These are phyloP conservation scores for Delitschia confertaspora DNA, from an alignment of 495 filamentous ascomycete species.

Conservation along the genomic window DNA sequence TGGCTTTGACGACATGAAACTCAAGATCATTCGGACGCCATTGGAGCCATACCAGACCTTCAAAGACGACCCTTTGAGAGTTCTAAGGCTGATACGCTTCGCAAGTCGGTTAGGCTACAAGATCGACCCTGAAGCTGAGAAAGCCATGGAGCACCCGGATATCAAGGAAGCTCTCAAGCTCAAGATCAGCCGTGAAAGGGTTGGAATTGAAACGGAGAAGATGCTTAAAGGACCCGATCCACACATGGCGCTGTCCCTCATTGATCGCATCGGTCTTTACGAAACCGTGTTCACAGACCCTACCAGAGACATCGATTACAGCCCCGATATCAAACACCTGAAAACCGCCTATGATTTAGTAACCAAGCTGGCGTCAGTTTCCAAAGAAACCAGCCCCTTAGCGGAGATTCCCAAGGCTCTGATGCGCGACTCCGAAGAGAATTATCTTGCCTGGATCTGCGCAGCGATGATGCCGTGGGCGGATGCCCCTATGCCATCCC, in stretches of 20 bases:
- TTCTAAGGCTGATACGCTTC: constrained; percentile 85
- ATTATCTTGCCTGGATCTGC: constrained; percentile 66
- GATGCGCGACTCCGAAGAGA: constrained; percentile 49
- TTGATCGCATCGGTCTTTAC: constrained; percentile 68
- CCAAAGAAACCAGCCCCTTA: background rate
- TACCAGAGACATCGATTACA: constrained; percentile 25
- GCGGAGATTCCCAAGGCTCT: constrained; percentile 40
- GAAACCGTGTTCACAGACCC: constrained; percentile 71
- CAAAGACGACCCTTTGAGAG: constrained; percentile 82
- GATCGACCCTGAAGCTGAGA: constrained; percentile 59
- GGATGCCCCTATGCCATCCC: constrained; percentile 41
- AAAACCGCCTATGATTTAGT: constrained; percentile 43
- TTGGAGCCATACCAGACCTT: constrained; percentile 88
- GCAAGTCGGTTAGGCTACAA: constrained; percentile 71
- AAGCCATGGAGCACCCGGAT: constrained; percentile 62
- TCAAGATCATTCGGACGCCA: constrained; percentile 71
- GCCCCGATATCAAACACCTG: constrained; percentile 38
- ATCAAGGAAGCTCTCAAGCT: constrained; percentile 68
- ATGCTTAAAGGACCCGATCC: constrained; percentile 78
- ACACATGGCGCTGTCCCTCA: constrained; percentile 54
- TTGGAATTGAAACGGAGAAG: constrained; percentile 78
- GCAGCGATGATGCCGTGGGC: constrained; percentile 70
- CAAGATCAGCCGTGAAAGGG: constrained; percentile 87
- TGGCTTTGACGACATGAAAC: constrained; percentile 66
- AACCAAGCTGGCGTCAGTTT: constrained; percentile 15